These are phyloP conservation scores for Suillus subalutaceus DNA, from an alignment of 768 basidiomycete species.

Conservation along the genomic window DNA sequence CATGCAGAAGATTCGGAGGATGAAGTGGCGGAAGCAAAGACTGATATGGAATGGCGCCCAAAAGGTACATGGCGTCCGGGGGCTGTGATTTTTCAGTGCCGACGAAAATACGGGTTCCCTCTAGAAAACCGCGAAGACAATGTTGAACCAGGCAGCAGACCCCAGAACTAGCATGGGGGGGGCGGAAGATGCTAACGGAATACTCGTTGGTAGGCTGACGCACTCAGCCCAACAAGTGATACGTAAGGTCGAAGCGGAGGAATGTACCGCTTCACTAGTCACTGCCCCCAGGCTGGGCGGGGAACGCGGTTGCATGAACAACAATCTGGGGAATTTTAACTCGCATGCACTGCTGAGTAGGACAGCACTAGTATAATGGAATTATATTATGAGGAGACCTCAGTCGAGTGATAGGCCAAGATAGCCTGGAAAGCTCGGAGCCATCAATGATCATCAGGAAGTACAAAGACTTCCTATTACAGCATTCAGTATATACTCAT, in stretches of 20 bases:
- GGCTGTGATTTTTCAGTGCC: slow-evolving; percentile 30
- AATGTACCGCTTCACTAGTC: slow-evolving; percentile 2
- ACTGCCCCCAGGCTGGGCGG: not conserved
- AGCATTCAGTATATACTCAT: not conserved
- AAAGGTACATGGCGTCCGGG: slow-evolving; percentile 11
- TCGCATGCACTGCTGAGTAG: not conserved
- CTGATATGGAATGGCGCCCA: not conserved
- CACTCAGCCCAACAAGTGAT: slow-evolving; percentile 1
- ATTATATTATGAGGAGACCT: not conserved
- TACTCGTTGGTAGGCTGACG: not conserved
- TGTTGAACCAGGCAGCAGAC: not conserved
- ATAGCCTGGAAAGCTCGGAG: not conserved
- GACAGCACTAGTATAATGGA: not conserved
- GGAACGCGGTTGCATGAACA: not conserved
- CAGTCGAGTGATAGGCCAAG: too few relatives aligned
- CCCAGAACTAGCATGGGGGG: not conserved
- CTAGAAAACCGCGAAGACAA: not conserved
- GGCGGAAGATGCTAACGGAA: not conserved
- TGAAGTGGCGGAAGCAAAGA: slow-evolving; percentile 5
- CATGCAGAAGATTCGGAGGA: not conserved
- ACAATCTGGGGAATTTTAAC: not conserved
- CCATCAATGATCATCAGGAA: not conserved
- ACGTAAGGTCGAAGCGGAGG: slow-evolving; percentile 16
- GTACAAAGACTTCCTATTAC: slow-evolving; percentile 8
- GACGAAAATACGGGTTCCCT: not conserved